Evolutionary conservation across 345 rosid species (phyloP).

Genomic region (Melastoma malabathricum): DNA sequence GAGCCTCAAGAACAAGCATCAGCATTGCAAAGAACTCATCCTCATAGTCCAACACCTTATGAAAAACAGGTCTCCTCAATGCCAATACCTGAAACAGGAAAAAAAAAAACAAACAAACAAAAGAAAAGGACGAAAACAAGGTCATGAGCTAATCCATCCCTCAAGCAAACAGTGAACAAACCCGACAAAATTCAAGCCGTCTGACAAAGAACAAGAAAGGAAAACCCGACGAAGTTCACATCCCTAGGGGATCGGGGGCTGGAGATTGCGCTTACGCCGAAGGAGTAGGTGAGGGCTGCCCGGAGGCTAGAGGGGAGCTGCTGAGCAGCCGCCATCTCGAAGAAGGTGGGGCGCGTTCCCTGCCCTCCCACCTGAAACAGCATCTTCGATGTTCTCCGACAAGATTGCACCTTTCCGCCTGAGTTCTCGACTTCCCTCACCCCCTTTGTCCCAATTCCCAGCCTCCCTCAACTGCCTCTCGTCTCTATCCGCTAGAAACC

Average conservation of each 20-base stretch:
- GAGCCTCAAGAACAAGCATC: constrained; percentile 83
- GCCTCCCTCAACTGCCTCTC: too few relatives aligned
- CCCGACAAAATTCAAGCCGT: too few relatives aligned
- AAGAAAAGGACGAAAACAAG: not conserved
- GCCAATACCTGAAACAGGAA: constrained; percentile 69
- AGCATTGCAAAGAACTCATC: constrained; percentile 89
- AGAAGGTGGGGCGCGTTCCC: constrained; percentile 96
- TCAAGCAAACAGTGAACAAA: too few relatives aligned
- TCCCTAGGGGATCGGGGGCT: constrained; percentile 1
- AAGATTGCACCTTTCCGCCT: not conserved
- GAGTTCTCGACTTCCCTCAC: not conserved
- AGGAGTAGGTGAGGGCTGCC: constrained; percentile 84
- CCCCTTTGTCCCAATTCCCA: not conserved
- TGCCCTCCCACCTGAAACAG: constrained; percentile 98
- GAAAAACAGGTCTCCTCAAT: constrained; percentile 78
- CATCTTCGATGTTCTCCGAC: constrained; percentile 26
- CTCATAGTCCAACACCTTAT: constrained; percentile 77
- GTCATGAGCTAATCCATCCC: too few relatives aligned
- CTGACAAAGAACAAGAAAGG: too few relatives aligned
- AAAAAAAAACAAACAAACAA: constrained; percentile 1
- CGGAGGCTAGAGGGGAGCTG: constrained; percentile 98
- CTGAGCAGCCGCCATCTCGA: constrained; percentile 99
- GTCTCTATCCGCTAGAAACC: too few relatives aligned
- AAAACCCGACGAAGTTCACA: too few relatives aligned
- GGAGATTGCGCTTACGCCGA: constrained; percentile 45